phyloP scores from a whole-genome alignment of 345 rosid species.

The Bretschneidera sinensis region DNA sequence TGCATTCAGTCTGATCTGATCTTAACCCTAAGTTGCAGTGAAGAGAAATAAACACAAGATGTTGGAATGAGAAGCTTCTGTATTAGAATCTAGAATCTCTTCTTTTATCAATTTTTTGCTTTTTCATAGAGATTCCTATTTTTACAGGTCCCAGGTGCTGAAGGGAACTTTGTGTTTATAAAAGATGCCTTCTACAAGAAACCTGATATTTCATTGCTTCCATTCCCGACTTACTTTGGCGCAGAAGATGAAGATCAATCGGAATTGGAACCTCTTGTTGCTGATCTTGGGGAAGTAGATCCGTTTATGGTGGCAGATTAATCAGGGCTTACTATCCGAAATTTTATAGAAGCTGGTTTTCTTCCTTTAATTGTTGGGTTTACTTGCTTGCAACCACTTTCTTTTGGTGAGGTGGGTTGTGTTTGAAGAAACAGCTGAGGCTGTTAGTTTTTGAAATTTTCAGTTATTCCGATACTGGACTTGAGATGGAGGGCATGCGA shows the following conservation, averaged over 20 bases:
- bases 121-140: slow-evolving; percentile 1
- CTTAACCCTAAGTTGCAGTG: too few relatives aligned
- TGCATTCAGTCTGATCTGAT: too few relatives aligned
- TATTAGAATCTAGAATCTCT: too few relatives aligned
- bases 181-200: slow-evolving; percentile 77
- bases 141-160: slow-evolving; percentile 85
- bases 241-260: slow-evolving; percentile 54
- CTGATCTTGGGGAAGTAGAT: slow-evolving; percentile 83
- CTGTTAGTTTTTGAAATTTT: neutral
- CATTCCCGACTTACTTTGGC: slow-evolving; percentile 79
- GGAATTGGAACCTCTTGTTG: slow-evolving; percentile 49
- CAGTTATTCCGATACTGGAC: neutral
- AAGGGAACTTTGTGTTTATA: slow-evolving; percentile 86
- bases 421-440: slow-evolving; percentile 10
- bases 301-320: slow-evolving; percentile 80
- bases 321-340: neutral
- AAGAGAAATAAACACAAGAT: too few relatives aligned
- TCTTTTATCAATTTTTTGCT: too few relatives aligned
- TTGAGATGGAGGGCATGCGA: slow-evolving; percentile 18
- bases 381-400: neutral
- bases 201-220: slow-evolving; percentile 67
- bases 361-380: neutral
- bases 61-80: too few relatives aligned
- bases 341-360: slow-evolving; percentile 7
- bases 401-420: neutral